Conservation (phyloP, 1,284 basidiomycete genomes). For the Flammula alnicola region DNA sequence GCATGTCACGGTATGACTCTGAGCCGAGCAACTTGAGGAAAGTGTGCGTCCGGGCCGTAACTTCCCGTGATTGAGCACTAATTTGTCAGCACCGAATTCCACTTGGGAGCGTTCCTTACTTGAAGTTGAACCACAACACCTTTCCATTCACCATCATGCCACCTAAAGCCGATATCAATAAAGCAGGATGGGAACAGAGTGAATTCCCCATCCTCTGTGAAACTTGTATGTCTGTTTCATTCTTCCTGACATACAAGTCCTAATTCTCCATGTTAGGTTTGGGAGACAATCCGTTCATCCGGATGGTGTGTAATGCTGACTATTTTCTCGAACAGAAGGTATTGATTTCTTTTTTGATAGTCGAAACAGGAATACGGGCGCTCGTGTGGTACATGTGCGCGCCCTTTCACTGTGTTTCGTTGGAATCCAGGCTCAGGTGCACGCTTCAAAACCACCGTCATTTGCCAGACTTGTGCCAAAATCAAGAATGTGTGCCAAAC, state of each 20-base stretch:
- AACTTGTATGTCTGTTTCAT: conserved; percentile 68
- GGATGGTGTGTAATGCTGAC: conserved; percentile 65
- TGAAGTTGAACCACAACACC: not conserved
- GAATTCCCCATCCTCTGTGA: conserved; percentile 92
- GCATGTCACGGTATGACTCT: not conserved
- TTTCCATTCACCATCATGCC: conserved; percentile 43
- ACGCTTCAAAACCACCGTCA: conserved; percentile 96
- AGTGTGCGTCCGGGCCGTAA: conserved; percentile 5
- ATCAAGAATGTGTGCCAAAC: conserved; percentile 99
- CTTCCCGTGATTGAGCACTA: not conserved
- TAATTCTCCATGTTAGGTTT: conserved; percentile 58
- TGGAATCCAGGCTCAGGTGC: conserved; percentile 97
- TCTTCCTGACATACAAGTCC: conserved; percentile 5
- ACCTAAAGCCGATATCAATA: conserved; percentile 86
- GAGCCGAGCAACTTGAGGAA: not conserved
- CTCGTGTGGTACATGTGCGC: conserved; percentile 94
- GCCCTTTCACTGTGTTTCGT: conserved; percentile 96
- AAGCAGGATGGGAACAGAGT: conserved; percentile 89
- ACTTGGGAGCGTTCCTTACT: not conserved
- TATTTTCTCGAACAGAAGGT: conserved; percentile 4
- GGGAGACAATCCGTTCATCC: conserved; percentile 86
- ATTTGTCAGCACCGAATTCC: conserved; percentile 25
- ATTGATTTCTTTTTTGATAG: conserved; percentile 41
- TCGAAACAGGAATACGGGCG: conserved; percentile 96
- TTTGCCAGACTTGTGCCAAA: conserved; percentile 98